phyloP scores from a whole-genome alignment of 2,329 filamentous ascomycete species.

The Monosporascus cannonballus region DNA sequence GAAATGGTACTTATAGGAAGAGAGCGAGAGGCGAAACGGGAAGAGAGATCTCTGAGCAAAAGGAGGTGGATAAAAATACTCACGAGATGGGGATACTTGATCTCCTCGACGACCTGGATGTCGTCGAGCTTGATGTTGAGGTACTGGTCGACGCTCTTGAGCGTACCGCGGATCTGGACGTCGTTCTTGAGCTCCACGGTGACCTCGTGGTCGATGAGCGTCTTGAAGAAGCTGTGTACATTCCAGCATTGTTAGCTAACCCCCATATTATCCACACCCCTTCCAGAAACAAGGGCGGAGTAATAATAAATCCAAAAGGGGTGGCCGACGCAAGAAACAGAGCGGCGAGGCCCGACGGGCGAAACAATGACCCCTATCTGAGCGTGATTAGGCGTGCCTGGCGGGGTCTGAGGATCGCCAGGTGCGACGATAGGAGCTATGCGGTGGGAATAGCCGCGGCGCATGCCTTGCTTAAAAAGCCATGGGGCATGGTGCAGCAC shows the following conservation, averaged over 20 bases:
- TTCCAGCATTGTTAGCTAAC: not conserved
- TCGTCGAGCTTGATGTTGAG: slow-evolving; percentile 99
- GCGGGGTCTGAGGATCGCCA: too few species aligned
- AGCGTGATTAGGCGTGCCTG: too few species aligned
- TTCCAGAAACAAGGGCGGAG: too few species aligned
- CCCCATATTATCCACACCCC: too few species aligned
- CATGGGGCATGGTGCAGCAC: too few species aligned
- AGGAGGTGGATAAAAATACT: slow-evolving; percentile 14
- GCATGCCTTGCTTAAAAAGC: too few species aligned
- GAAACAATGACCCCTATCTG: too few species aligned
- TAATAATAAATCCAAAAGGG: too few species aligned
- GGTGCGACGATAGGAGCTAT: too few species aligned
- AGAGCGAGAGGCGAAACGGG: not conserved
- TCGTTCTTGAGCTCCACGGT: slow-evolving; percentile 99
- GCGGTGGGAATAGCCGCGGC: too few species aligned
- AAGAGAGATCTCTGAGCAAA: not conserved
- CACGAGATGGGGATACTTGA: slow-evolving; percentile 91
- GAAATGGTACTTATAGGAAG: not conserved
- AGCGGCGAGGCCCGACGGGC: too few species aligned
- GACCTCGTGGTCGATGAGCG: slow-evolving; percentile 92
- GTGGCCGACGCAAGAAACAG: too few species aligned
- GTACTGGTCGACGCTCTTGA: slow-evolving; percentile 98
- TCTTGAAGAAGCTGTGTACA: slow-evolving; percentile 83
- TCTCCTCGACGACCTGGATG: slow-evolving; percentile 84
- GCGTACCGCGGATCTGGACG: slow-evolving; percentile 88